Conservation (phyloP, 2,329 filamentous ascomycete species). For the Alternaria metachromatica region DNA sequence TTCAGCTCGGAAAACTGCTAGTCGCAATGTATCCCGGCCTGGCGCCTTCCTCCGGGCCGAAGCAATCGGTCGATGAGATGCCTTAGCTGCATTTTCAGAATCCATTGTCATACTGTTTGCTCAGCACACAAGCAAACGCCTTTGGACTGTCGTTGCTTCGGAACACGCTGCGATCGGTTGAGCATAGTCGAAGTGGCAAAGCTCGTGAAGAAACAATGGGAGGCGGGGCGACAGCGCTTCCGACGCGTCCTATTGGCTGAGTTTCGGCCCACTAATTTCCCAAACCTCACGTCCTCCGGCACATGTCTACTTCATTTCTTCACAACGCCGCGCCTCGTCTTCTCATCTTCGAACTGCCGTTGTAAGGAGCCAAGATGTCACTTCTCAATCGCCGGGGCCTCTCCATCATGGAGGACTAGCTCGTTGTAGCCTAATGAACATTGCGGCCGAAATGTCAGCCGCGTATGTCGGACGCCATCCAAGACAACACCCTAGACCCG, state of each 20-base stretch:
- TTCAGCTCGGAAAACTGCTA: neutral
- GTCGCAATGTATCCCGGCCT: constrained; percentile 1
- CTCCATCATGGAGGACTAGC: neutral
- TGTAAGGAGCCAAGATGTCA: neutral
- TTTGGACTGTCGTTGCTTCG: neutral
- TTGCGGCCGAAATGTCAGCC: neutral
- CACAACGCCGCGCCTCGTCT: neutral
- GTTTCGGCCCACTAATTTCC: neutral
- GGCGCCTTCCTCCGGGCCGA: constrained; percentile 5
- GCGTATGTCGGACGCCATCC: neutral
- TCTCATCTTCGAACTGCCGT: neutral
- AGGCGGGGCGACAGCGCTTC: neutral
- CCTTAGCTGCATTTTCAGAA: neutral
- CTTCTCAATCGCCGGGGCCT: neutral
- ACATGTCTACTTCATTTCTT: neutral
- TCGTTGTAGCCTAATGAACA: neutral
- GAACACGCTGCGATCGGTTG: neutral
- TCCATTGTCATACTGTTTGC: neutral
- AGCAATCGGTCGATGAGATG: constrained; percentile 3
- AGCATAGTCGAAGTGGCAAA: neutral
- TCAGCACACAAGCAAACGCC: neutral
- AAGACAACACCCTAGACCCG: neutral
- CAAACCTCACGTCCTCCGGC: neutral
- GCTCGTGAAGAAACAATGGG: neutral
- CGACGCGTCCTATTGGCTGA: neutral